A percentile compares a stretch with the other conserved stretches of the same genome.
Conservation (phyloP, 306 rosid species). For the Luffa aegyptiaca region DNA sequence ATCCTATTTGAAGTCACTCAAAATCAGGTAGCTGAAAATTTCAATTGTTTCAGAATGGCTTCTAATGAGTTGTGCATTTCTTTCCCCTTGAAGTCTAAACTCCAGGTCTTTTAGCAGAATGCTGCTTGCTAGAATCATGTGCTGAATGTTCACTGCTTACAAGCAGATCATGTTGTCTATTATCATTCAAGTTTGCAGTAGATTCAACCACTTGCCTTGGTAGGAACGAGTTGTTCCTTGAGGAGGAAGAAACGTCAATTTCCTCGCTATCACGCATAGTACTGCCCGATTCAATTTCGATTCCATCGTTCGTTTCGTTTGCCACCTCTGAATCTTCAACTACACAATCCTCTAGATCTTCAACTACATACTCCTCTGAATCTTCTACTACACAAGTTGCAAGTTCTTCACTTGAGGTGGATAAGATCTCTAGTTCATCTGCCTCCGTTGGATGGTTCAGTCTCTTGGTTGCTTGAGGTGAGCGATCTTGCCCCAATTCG, state of each 20-base stretch:
- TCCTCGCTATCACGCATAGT: background rate
- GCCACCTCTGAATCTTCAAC: constrained; percentile 47
- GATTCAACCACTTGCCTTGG: constrained; percentile 10
- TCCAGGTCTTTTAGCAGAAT: constrained; percentile 28
- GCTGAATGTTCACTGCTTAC: constrained; percentile 12
- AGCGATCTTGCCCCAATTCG: constrained; percentile 12
- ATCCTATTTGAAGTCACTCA: background rate
- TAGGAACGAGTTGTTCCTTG: constrained; percentile 4
- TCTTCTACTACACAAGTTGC: constrained; percentile 28
- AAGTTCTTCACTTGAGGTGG: constrained; percentile 26
- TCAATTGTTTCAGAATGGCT: background rate
- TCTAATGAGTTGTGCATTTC: background rate
- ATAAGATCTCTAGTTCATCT: constrained; percentile 12
- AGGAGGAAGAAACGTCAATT: constrained; percentile 5
- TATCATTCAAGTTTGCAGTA: constrained; percentile 10
- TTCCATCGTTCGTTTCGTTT: constrained; percentile 18
- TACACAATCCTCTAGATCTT: constrained; percentile 9
- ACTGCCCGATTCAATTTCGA: background rate
- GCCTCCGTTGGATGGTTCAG: constrained; percentile 17
- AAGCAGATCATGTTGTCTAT: constrained; percentile 20
- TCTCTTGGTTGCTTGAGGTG: constrained; percentile 15
- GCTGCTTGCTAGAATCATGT: constrained; percentile 11
- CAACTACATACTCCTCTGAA: constrained; percentile 24
- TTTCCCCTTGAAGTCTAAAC: background rate
- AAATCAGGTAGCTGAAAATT: background rate